Conservation (phyloP, 371 early-diverging fungal genomes). For the Rhizopus delemar region DNA sequence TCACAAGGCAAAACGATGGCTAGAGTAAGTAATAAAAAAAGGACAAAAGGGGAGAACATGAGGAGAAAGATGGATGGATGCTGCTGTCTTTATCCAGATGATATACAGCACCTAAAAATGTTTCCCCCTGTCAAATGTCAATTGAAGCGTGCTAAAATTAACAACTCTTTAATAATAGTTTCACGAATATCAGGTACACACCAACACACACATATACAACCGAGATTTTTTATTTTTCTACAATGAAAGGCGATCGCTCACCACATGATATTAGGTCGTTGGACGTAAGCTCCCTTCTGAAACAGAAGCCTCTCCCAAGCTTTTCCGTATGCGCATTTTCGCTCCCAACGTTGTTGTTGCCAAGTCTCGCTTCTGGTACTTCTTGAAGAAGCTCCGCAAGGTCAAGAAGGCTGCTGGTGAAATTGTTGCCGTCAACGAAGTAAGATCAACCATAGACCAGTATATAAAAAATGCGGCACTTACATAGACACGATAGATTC, state of each 20-base stretch:
- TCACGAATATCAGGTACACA: slow-evolving; percentile 23
- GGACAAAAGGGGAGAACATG: not conserved
- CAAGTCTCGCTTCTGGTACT: slow-evolving; percentile 98
- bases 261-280: slow-evolving; percentile 61
- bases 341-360: slow-evolving; percentile 97
- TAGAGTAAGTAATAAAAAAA: slow-evolving; percentile 29
- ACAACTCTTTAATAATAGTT: slow-evolving; percentile 11
- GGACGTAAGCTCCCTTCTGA: slow-evolving; percentile 91
- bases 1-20: slow-evolving; percentile 24
- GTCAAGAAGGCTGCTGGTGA: slow-evolving; percentile 96
- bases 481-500: slow-evolving; percentile 60
- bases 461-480: not conserved
- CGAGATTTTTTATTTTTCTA: no score
- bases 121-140: not conserved
- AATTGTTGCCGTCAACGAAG: slow-evolving; percentile 93
- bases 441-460: slow-evolving; percentile 61
- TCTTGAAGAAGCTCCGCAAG: slow-evolving; percentile 95
- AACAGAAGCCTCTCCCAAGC: slow-evolving; percentile 89
- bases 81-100: not conserved
- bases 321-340: slow-evolving; percentile 97
- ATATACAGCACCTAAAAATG: no score
- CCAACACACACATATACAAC: not conserved
- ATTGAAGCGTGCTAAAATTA: not conserved
- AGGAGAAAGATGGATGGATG: not conserved
- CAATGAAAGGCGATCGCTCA: slow-evolving; percentile 1